Evolutionary conservation across 495 filamentous ascomycete species (phyloP), one percentile per base, ranked within the genome.

Genomic region (Xylaria longipes): DNA sequence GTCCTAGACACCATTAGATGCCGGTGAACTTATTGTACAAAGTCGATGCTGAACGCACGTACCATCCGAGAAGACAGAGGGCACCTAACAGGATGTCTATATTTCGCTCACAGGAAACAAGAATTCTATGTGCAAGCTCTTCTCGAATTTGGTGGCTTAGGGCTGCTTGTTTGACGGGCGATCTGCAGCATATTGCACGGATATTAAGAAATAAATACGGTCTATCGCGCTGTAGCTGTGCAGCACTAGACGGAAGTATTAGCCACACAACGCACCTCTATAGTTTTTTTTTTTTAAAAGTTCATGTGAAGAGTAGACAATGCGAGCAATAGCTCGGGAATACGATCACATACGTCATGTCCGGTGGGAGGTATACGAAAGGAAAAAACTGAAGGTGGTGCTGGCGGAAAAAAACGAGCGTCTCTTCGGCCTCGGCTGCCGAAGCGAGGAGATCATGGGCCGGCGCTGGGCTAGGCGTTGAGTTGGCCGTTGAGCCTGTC

Each of bases 151-250:
- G 81, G 35, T 71, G 77, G 39, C 79, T 77, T 3, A 86, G 69
- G 6, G 57, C 66, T 0, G 78, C 73, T 39, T 85, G 83, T 67
- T 80, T 72, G n/a, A 73, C 68, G 12, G 76, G 79, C 0, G 73
- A 79, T 58, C 71, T 82, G 8, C 73, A 81, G 22, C 78, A 72
- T 6, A 87, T 75, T 6, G 83, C 78, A 73, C 83, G 80, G 29
- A 89, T 87, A 35, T 81, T 84, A 12, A 86, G 75, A 81, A 85
- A 86, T 25, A 87, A 69, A 45, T 86, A 84, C 11, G 87, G 87
- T 48, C 73, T 75, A n/a, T 75, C 66, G 37, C 69, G 69, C 65
- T 74, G 73, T 45, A 81, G 61, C 43, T 73, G 57, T 27, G 70
- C 72, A 66, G 75, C 75, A 65, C 79, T 80, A 61, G 25, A 68